Evolutionary conservation across 2,329 filamentous ascomycete genomes (phyloP).

Genomic region (Hirsutella thompsonii): DNA sequence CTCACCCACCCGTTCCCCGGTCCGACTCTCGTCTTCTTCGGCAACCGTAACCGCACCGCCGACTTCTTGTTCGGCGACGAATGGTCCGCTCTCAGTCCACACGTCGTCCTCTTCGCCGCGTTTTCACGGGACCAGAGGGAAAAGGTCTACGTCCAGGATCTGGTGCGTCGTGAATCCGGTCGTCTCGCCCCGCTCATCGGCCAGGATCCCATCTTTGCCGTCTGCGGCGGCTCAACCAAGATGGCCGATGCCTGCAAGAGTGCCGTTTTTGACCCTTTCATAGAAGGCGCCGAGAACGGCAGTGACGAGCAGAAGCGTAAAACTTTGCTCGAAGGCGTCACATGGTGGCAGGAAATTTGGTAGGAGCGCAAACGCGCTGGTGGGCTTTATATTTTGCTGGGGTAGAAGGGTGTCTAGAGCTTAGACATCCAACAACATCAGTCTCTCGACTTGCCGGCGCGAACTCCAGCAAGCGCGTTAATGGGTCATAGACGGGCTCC

Average conservation of each 20-base stretch:
- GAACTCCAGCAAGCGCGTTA: no score
- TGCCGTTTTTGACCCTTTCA: conserved; percentile 36
- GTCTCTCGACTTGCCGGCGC: no score
- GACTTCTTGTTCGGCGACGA: conserved; percentile 79
- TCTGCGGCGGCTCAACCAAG: conserved; percentile 44
- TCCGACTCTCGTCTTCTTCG: conserved; percentile 61
- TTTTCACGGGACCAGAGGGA: conserved; percentile 34
- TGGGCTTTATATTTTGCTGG: no score
- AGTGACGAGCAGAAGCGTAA: conserved; percentile 25
- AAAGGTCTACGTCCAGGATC: conserved; percentile 44
- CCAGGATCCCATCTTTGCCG: conserved; percentile 30
- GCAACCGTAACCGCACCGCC: conserved; percentile 58
- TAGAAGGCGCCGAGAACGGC: conserved; percentile 22
- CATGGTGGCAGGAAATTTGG: conserved; percentile 50
- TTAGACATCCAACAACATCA: no score
- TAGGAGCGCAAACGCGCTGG: conserved; percentile 15
- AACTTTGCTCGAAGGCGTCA: conserved; percentile 19
- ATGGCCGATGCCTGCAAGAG: conserved; percentile 44
- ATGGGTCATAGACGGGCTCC: no score
- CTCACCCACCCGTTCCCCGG: conserved; percentile 14
- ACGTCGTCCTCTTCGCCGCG: conserved; percentile 25
- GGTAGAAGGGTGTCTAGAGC: no score
- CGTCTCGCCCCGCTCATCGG: conserved; percentile 20
- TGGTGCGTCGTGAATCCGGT: conserved; percentile 30
- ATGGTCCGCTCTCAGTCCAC: conserved; percentile 35